Percentiles rank a stretch among this genome's conserved stretches.
Evolutionary conservation across 139 green algal genomes (phyloP).

Genomic region (Choricystis sp.): DNA sequence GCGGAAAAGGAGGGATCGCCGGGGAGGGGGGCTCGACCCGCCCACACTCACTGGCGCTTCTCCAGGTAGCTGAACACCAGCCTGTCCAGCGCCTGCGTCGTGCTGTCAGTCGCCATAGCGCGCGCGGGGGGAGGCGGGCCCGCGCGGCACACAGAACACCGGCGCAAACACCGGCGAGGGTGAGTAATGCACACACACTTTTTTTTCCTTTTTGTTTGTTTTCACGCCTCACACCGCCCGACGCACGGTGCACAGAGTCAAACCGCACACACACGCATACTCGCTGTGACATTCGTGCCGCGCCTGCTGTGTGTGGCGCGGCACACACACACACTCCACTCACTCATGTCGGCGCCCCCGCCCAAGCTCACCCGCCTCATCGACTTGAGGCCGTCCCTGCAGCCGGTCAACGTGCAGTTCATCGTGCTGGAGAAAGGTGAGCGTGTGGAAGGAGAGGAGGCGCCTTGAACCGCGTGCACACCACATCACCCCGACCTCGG

Average conservation of each 20-base stretch:
- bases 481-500: not conserved
- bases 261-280: no score
- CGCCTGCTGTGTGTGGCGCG: no score
- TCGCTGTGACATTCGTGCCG: no score
- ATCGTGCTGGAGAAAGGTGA: conserved; percentile 2
- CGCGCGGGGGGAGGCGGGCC: not conserved
- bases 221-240: not conserved
- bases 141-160: not conserved
- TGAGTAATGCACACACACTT: no score
- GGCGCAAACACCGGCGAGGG: no score
- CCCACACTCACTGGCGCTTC: conserved; percentile 34
- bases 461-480: no score
- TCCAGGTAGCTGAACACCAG: conserved; percentile 36
- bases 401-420: conserved; percentile 1
- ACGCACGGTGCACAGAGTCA: not conserved
- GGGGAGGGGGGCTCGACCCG: no score
- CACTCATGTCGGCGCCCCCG: no score
- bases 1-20: not conserved
- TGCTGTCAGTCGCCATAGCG: not conserved
- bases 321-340: no score
- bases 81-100: conserved; percentile 23
- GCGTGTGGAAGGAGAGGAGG: not conserved
- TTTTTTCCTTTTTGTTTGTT: not conserved
- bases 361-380: not conserved
- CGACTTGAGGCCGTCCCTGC: not conserved